phyloP scores from a whole-genome alignment of 352 stramenopile genomes.

The Aphanomyces invadans region DNA sequence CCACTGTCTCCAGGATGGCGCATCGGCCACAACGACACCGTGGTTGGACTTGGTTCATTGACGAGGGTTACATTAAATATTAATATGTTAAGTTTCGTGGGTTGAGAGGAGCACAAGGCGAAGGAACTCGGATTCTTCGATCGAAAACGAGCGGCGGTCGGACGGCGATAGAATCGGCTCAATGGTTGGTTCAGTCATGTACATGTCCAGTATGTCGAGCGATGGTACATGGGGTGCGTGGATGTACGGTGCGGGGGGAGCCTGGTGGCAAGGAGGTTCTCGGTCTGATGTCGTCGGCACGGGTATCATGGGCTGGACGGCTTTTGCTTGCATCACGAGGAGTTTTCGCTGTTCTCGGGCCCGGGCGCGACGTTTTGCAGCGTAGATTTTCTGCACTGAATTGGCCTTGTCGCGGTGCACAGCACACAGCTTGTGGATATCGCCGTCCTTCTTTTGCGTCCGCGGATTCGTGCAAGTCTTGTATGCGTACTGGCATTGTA shows the following conservation, averaged over 20 bases:
- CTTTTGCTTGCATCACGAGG: conserved; percentile 3
- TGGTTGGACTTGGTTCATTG: no score
- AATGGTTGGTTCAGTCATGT: neutral
- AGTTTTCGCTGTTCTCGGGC: conserved; percentile 14
- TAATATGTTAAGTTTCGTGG: neutral
- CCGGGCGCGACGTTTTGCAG: conserved; percentile 11
- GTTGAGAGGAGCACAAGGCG: neutral
- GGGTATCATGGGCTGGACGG: neutral
- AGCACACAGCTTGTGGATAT: conserved; percentile 19
- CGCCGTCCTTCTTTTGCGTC: conserved; percentile 24
- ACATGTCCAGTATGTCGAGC: neutral
- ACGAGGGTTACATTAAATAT: neutral
- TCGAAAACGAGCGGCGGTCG: neutral
- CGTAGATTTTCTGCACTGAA: conserved; percentile 21
- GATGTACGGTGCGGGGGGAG: no score
- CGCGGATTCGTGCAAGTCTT: conserved; percentile 19
- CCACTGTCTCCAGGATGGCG: no score
- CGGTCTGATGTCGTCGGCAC: neutral
- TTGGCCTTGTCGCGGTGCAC: conserved; percentile 20
- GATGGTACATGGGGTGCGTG: neutral
- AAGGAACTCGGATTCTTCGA: neutral
- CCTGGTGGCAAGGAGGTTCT: no score
- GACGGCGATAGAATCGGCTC: neutral
- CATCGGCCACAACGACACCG: no score
- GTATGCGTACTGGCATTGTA: conserved; percentile 24